Conservation (phyloP, 345 rosid genomes). For the Salix exigua region DNA sequence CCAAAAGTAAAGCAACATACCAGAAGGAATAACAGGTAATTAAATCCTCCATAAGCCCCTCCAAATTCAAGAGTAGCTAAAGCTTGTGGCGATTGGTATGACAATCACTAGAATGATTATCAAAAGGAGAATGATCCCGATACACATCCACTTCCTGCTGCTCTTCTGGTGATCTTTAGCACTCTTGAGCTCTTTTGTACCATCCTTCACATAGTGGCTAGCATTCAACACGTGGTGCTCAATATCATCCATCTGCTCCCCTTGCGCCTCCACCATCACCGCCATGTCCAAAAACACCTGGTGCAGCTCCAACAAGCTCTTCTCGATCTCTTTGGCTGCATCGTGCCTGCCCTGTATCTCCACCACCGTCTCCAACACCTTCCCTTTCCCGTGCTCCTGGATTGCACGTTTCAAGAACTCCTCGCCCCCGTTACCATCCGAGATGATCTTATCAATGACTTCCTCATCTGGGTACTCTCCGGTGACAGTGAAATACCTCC, state of each 20-base stretch:
- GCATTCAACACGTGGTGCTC: conserved; percentile 90
- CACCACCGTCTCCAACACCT: conserved; percentile 80
- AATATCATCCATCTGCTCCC: conserved; percentile 90
- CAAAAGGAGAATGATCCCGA: conserved; percentile 63
- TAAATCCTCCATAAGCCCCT: conserved; percentile 28
- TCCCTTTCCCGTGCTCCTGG: conserved; percentile 93
- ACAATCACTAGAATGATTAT: conserved; percentile 62
- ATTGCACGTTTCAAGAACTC: conserved; percentile 64
- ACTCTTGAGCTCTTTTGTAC: conserved; percentile 59
- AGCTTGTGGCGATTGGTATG: conserved; percentile 68
- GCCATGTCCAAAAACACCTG: conserved; percentile 95
- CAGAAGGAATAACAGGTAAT: conserved; percentile 41
- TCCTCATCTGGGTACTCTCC: conserved; percentile 85
- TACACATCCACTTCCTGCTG: conserved; percentile 80
- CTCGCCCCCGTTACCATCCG: conserved; percentile 65
- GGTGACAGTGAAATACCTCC: conserved; percentile 87
- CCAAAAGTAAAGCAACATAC: neutral
- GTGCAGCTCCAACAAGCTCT: conserved; percentile 85
- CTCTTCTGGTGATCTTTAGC: conserved; percentile 68
- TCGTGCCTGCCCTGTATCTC: conserved; percentile 93
- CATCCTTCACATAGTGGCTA: conserved; percentile 72
- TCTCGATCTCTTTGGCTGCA: conserved; percentile 88
- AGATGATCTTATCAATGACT: conserved; percentile 75
- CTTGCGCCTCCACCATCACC: conserved; percentile 90
- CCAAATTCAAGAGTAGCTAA: conserved; percentile 57